Conservation (phyloP, 768 basidiomycete genomes). For the Termitomyces sp. region DNA sequence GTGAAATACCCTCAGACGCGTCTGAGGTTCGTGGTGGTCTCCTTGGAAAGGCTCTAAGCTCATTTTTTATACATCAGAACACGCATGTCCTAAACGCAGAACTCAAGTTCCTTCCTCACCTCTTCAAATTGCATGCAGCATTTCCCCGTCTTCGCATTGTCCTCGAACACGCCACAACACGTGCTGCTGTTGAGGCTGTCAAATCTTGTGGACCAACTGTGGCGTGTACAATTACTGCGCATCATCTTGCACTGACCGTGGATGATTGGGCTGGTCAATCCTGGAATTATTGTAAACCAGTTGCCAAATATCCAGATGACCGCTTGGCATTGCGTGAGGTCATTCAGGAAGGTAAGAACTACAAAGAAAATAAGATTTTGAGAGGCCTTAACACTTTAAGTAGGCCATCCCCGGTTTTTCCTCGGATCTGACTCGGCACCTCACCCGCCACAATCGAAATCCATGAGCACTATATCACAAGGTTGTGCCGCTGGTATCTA, state of each 20-base stretch:
- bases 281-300: constrained; percentile 96
- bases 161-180: constrained; percentile 94
- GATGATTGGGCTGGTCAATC: constrained; percentile 97
- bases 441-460: constrained; percentile 69
- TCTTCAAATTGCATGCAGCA: constrained; percentile 70
- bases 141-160: constrained; percentile 95
- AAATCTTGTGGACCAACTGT: constrained; percentile 77
- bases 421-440: constrained; percentile 97
- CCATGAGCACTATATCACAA: constrained; percentile 62
- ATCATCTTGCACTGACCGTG: constrained; percentile 90
- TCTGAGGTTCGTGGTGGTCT: constrained; percentile 38
- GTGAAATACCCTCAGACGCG: constrained; percentile 91
- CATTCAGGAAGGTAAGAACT: constrained; percentile 60
- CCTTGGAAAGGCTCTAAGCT: not conserved
- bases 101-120: constrained; percentile 81
- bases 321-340: constrained; percentile 77
- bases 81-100: constrained; percentile 94
- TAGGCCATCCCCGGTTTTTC: constrained; percentile 94
- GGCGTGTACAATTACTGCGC: constrained; percentile 95
- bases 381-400: not conserved
- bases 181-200: constrained; percentile 86
- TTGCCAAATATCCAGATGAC: constrained; percentile 95
- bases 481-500: constrained; percentile 96
- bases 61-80: constrained; percentile 45
- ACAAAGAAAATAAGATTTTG: not conserved